Evolutionary conservation across 352 stramenopile genomes (phyloP).

Genomic region (Saprolegnia parasitica): DNA sequence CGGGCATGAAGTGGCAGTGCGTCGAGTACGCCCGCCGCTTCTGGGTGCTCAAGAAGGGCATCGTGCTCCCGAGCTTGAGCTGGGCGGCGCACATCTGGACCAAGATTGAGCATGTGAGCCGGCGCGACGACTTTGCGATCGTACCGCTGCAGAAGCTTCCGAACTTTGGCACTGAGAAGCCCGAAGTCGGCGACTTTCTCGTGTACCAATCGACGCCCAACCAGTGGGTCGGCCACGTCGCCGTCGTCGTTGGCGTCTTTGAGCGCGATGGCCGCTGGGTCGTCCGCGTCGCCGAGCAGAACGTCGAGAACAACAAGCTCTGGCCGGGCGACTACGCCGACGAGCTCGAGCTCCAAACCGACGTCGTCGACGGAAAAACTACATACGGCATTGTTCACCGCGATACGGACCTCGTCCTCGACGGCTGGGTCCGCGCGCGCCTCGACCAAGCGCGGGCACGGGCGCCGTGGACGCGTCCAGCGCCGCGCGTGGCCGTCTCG

Average conservation of each 20-base stretch:
- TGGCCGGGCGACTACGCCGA: slow-evolving; percentile 27
- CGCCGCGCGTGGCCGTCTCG: slow-evolving; percentile 4
- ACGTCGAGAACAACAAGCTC: slow-evolving; percentile 24
- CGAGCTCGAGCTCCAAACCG: slow-evolving; percentile 9
- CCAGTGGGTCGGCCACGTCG: slow-evolving; percentile 27
- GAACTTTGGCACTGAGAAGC: slow-evolving; percentile 24
- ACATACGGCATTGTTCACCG: slow-evolving; percentile 24
- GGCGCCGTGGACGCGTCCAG: slow-evolving; percentile 23
- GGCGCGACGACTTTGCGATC: slow-evolving; percentile 22
- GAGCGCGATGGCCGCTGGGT: not conserved
- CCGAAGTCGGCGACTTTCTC: slow-evolving; percentile 24
- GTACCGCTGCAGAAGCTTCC: slow-evolving; percentile 26
- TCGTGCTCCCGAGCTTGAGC: slow-evolving; percentile 26
- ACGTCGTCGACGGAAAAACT: not conserved
- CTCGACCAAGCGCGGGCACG: slow-evolving; percentile 19
- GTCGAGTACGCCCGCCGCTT: slow-evolving; percentile 27
- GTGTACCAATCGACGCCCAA: slow-evolving; percentile 28
- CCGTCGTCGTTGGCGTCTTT: slow-evolving; percentile 23
- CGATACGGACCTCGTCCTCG: slow-evolving; percentile 23
- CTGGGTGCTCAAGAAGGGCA: slow-evolving; percentile 25
- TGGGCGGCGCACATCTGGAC: slow-evolving; percentile 29
- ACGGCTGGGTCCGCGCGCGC: slow-evolving; percentile 22
- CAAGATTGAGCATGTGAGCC: slow-evolving; percentile 19
- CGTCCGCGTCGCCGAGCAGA: slow-evolving; percentile 24
- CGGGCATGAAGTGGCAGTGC: slow-evolving; percentile 30